Base-by-base conservation (phyloP, 495 filamentous ascomycete genomes). In the Penicillium coffeae region DNA sequence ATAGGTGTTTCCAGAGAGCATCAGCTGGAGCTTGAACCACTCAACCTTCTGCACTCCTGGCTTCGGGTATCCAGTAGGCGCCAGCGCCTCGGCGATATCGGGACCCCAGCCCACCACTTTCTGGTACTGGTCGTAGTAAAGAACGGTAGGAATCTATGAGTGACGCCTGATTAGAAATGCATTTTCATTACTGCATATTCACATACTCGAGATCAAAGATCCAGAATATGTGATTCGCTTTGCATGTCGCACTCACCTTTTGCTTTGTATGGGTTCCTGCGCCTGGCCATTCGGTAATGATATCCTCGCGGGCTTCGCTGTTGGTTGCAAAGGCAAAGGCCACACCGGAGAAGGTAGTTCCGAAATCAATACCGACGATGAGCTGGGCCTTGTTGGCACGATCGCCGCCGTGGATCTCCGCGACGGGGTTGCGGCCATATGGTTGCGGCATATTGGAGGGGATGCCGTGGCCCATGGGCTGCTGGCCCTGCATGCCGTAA, bases 341-440 rank as follows among this genome's bases (percentile, higher is more conserved):
- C 50, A 89, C 86, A 55, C 86, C 86, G 4, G 85, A 88, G 58
- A 89, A 89, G 9, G 86, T 89, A 2, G 86, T 89, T 38, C 86
- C 86, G 50, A 87, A 87, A 53, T 87, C 83, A 61, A 87, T 87
- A 55, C 83, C 83, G 10, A 87, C 83, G 58, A 87, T 87, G 47
- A 87, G 67, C 62, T 85, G 82, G 21, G 83, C 79, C 65, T 84
- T 86, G 54, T 74, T 82, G 39, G 25, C 25, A 5, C 88, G 79
- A 58, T 87, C 88, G 45, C 82, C 86, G 21, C 87, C 90, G 56
- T 96, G 90, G 19, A 96, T 87, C 66, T 96, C 94, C 44, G 81
- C 80, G 41, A 78, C 72, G 47, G 76, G 73, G 51, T 78, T 76
- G 30, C 71, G 64, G 47, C 63, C 57, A 82, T 78, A 70, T 5